Evolutionary conservation across 106 monocot genomes (phyloP), one percentile per base, ranked within the genome.

Genomic region (Agapanthus africanus): DNA sequence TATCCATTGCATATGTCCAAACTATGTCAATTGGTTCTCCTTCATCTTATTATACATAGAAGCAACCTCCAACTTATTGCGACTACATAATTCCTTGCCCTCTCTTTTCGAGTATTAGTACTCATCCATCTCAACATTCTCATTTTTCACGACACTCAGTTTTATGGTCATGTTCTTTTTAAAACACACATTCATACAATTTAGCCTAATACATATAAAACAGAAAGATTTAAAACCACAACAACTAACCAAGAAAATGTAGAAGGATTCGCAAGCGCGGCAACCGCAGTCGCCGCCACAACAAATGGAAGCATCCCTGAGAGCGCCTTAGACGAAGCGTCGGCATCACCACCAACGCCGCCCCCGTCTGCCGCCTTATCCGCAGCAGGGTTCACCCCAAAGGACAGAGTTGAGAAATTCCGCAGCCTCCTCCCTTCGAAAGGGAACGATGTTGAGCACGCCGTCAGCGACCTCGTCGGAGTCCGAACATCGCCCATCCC

Each of bases 241-340:
- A 36, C 28, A 63, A 38, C 76, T 31, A 41, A 97, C 99, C 99
- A 99, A 19, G 99, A 81, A 80, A 90, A 99, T 52, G 99, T 90
- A 11, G 84, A 39, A 1, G 99, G 99, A 40, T 79, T 80, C 1
- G 72, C 73, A 18, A 99, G 99, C 14, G 99, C 92, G 0, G 85
- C 80, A 50, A 99, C 82, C 26, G 80, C 99, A 14, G 99, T 93
- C 61, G 93, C 90, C 8, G 81, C 90, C 28, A 99, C 99, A 37
- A 87, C 90, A 41, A 76, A 88, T n/a, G 99, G 99, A 13, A 99
- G 83, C 84, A 99, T 47, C 32, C 71, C 82, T 7, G 99, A 90
- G 38, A 99, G 60, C 8, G 76, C 76, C 75, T 82, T 70, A 8
- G 81, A 72, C 28, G 46, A 67, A 21, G 44, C 35, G 22, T 40